These are phyloP conservation scores for Phytophthora vignae DNA, from an alignment of 352 stramenopile genomes.

Conservation along the genomic window DNA sequence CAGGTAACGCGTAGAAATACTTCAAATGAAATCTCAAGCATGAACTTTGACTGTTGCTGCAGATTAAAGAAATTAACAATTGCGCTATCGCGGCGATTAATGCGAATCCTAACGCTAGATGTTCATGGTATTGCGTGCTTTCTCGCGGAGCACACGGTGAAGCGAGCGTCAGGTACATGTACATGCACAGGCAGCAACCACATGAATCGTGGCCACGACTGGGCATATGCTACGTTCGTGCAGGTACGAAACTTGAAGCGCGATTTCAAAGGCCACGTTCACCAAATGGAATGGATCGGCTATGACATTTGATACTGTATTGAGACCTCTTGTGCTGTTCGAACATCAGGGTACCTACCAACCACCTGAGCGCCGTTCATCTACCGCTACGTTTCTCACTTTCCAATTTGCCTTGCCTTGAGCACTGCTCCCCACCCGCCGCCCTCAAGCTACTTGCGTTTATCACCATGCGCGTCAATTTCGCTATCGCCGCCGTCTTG, in stretches of 20 bases:
- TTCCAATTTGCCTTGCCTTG: neutral
- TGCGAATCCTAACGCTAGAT: too few species aligned
- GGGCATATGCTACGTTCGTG: neutral
- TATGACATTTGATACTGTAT: neutral
- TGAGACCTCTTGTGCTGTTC: too few species aligned
- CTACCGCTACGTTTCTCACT: neutral
- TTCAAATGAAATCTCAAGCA: too few species aligned
- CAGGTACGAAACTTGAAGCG: neutral
- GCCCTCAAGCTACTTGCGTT: neutral
- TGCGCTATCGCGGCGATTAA: too few species aligned
- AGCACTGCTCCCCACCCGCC: neutral
- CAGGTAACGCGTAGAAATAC: too few species aligned
- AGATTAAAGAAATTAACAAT: neutral
- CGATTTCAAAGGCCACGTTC: neutral
- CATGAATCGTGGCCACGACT: neutral
- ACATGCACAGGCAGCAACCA: neutral
- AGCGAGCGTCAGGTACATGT: neutral
- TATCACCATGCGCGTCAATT: neutral
- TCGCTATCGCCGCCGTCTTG: conserved; percentile 1
- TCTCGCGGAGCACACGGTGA: neutral
- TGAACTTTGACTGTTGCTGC: too few species aligned
- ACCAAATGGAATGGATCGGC: neutral
- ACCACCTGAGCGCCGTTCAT: too few species aligned
- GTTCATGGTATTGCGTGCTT: neutral
- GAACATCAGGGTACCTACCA: too few species aligned